A percentile compares a stretch with the other conserved stretches of the same genome.
Conservation (phyloP, 2,329 filamentous ascomycete species). For the Arthroderma sp. region DNA sequence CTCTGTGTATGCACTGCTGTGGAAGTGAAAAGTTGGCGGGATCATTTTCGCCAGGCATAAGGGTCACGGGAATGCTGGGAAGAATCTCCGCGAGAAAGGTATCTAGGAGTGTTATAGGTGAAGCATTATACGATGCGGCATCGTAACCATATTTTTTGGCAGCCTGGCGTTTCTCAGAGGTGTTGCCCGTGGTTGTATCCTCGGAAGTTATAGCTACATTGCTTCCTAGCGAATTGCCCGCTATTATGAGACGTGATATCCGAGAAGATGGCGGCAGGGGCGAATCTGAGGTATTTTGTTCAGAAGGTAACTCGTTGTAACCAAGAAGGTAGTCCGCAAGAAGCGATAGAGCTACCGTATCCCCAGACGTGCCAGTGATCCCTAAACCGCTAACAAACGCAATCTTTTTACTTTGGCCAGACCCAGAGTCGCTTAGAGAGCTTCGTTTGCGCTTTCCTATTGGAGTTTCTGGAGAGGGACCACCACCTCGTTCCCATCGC, state of each 20-base stretch:
- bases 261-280: slow-evolving; percentile 24
- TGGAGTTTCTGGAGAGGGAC: slow-evolving; percentile 12
- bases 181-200: slow-evolving; percentile 7
- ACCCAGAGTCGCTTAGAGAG: slow-evolving; percentile 30
- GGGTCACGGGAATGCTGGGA: slow-evolving; percentile 73
- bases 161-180: slow-evolving; percentile 33
- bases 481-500: slow-evolving; percentile 56
- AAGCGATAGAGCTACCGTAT: slow-evolving; percentile 62
- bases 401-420: slow-evolving; percentile 51
- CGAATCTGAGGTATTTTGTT: slow-evolving; percentile 45
- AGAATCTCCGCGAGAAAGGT: slow-evolving; percentile 67
- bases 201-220: slow-evolving; percentile 17
- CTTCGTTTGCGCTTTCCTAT: slow-evolving; percentile 13
- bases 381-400: slow-evolving; percentile 80
- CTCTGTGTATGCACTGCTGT: slow-evolving; percentile 83
- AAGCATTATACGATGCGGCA: slow-evolving; percentile 69
- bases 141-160: slow-evolving; percentile 92
- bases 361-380: slow-evolving; percentile 63
- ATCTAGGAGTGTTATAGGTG: slow-evolving; percentile 74
- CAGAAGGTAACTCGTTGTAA: slow-evolving; percentile 46
- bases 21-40: slow-evolving; percentile 82
- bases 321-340: slow-evolving; percentile 80
- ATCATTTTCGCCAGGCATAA: slow-evolving; percentile 72
- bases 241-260: slow-evolving; percentile 79
- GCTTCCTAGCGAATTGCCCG: slow-evolving; percentile 67